phyloP scores from a whole-genome alignment of 2,329 filamentous ascomycete genomes.

The Hypomyces perniciosus region DNA sequence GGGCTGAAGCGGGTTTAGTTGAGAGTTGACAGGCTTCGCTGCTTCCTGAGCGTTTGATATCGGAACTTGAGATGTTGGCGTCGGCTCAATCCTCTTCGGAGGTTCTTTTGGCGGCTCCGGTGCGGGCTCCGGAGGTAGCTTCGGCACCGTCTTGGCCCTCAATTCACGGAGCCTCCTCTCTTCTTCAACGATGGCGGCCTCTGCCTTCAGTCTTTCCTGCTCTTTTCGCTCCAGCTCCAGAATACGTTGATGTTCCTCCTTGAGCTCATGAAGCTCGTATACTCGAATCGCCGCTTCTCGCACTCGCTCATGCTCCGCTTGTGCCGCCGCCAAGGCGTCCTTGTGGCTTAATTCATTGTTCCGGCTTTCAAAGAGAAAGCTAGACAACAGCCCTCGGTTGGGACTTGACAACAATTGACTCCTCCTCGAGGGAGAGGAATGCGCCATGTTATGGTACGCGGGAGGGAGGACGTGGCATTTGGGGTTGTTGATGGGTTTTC shows the following conservation, averaged over 20 bases:
- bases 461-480: conserved; percentile 7
- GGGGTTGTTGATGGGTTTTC: neutral
- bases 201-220: conserved; percentile 38
- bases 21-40: conserved; percentile 15
- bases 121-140: conserved; percentile 34
- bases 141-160: conserved; percentile 39
- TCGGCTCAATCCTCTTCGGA: conserved; percentile 14
- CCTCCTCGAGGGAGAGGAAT: conserved; percentile 36
- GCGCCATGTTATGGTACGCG: conserved; percentile 31
- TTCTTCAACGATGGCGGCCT: conserved; percentile 41
- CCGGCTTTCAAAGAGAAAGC: conserved; percentile 55
- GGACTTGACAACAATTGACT: conserved; percentile 37
- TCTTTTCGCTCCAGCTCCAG: conserved; percentile 40
- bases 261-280: conserved; percentile 41
- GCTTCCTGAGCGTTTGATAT: conserved; percentile 7
- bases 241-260: conserved; percentile 39
- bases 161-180: conserved; percentile 44
- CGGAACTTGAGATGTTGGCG: conserved; percentile 8
- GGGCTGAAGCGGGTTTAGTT: conserved; percentile 8
- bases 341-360: conserved; percentile 59
- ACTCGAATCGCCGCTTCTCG: conserved; percentile 44
- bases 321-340: conserved; percentile 60
- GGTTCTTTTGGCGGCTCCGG: conserved; percentile 18
- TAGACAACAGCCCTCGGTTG: conserved; percentile 45
- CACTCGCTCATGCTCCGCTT: conserved; percentile 61